Base-by-base conservation (phyloP, 495 filamentous ascomycete genomes). In the Penicillium ochrochloron region DNA sequence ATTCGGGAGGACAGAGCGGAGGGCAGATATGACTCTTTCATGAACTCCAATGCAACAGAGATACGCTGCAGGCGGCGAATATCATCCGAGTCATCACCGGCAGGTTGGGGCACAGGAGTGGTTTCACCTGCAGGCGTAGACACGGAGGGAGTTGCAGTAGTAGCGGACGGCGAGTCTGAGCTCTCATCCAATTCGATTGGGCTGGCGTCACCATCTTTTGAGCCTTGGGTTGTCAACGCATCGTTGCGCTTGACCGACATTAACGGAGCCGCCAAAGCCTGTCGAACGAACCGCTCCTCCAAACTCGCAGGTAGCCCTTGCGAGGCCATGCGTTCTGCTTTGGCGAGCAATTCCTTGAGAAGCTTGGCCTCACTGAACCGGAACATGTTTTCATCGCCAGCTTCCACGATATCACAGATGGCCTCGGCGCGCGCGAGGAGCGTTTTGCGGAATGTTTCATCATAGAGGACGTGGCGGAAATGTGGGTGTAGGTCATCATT, bases 251-350 rank as follows among this genome's bases (percentile, higher is more conserved):
- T 86, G n/a, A 89, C 75, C 7, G 82, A 84, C 68, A 90, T 78
- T 23, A 93, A 75, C 0, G 95, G 95, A 51, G 85, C 84, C 59
- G 92, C 89, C 29, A 98, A 76, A n/a, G 85, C 83, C 65, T 89
- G 88, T 21, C 77, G 81, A 14, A 99, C 85, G 69, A 96, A 95
- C 31, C 86, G 88, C 44, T 96, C 89, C 73, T 97, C 96, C 83
- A 98, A 83, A 67, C 90, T 97, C 44, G 77, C 75, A 11, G 95
- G 93, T 34, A 97, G 74, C 0, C 86, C 86, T 0, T 78, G 78
- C 8, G 79, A 75, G 21, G 82, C 82, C 85, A 97, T 92, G 0
- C 79, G 82, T 58, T 84, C 79, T 19, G 93, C 93, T 72, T 97
- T 98, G 17, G 69, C 64, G 21, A 91, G 59, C 21, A 98, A 69